Conservation (phyloP, 371 early-diverging fungal species). For the Dichotomocladium elegans region DNA sequence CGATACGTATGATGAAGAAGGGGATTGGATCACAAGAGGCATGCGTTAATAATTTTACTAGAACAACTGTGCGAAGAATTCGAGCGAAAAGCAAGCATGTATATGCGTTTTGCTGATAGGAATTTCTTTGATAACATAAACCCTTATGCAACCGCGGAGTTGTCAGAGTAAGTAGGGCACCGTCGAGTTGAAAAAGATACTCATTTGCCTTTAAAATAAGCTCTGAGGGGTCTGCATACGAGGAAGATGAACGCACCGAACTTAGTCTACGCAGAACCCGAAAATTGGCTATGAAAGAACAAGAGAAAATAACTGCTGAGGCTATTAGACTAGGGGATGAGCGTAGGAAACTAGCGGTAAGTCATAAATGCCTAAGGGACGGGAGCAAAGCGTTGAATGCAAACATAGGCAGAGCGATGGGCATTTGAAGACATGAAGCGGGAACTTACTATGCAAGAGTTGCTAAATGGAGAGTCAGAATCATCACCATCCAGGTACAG, state of each 20-base stretch:
- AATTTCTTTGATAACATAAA: slow-evolving; percentile 37
- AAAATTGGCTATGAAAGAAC: slow-evolving; percentile 18
- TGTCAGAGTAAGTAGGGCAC: slow-evolving; percentile 33
- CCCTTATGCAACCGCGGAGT: slow-evolving; percentile 6
- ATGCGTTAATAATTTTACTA: no score
- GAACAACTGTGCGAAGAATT: slow-evolving; percentile 17
- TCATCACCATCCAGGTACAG: neutral
- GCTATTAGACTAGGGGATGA: slow-evolving; percentile 36
- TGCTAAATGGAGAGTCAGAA: neutral
- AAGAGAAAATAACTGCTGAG: slow-evolving; percentile 24
- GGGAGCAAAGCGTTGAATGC: no score
- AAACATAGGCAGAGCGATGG: slow-evolving; percentile 31
- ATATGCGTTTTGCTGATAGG: slow-evolving; percentile 32
- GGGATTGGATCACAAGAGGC: neutral
- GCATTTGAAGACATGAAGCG: slow-evolving; percentile 35
- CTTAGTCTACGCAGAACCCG: slow-evolving; percentile 9
- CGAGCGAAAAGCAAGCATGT: slow-evolving; percentile 28
- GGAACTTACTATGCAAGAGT: slow-evolving; percentile 15
- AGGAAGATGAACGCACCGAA: slow-evolving; percentile 5
- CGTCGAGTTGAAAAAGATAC: no score
- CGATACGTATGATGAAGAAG: slow-evolving; percentile 13
- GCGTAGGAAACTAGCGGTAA: slow-evolving; percentile 26
- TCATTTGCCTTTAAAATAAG: no score
- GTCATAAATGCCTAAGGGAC: no score
- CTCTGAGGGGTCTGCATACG: slow-evolving; percentile 27